Evolutionary conservation across 2,329 filamentous ascomycete species (phyloP), one percentile per base, ranked within the genome.

Genomic region (Lecanoromycetidae sp.): DNA sequence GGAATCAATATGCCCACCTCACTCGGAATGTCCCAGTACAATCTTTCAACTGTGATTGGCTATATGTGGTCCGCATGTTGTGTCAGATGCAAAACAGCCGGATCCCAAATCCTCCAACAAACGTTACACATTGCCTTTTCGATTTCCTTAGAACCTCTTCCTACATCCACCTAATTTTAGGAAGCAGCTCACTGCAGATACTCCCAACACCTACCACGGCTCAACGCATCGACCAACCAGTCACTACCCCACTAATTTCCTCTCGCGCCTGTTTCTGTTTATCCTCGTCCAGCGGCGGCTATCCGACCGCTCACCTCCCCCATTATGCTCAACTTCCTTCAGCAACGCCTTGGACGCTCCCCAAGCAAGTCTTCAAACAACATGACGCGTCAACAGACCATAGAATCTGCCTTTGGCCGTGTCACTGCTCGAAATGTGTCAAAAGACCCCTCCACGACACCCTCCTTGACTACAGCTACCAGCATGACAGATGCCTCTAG

Each of bases 351-450:
- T 36, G 48, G 44, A 25, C 42, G 35, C 35, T 44, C 44, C 26
- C 32, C 39, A 19, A 23, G 25, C 32, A 38, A 43, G 25, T 17
- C 45, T 8, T 41, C 46, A 36, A 37, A 23, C 4, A 36, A 36
- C 15, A 50, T 43, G 37, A 46, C 51, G 40, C 52, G 52, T 50
- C 48, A 54, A 44, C 44, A 43, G 23, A 48, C 52, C 3, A 50
- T 39, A 45, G 58, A 33, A 40, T 70, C 65, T 2, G 61, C 64
- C 7, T 57, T 62, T 33, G 70, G 67, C 38, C 64, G 62, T 55
- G 66, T 68, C 53, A 61, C 63, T 29, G 63, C 65, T 35, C 25
- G 35, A 29, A 48, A 38, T 23, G 26, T 22, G 8, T 46, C 46
- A 32, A 46, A 47, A 25, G 43, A 52, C 17, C 36, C 34, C 27